Conservation (phyloP, 371 early-diverging fungal species). For the Haplosporangium sp. region DNA sequence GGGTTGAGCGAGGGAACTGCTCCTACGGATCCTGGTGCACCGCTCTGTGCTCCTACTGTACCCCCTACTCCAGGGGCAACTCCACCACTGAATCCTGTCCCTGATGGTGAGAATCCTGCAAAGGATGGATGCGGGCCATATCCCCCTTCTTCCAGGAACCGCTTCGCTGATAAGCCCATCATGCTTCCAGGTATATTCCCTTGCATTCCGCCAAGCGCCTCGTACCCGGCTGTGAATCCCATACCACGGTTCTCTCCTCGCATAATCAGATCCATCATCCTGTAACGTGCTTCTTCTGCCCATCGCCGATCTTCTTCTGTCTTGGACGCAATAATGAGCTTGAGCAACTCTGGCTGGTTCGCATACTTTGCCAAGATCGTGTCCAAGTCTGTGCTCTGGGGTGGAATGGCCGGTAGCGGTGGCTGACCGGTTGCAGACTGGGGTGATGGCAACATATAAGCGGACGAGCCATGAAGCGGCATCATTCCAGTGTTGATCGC, state of each 20-base stretch:
- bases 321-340: constrained; percentile 70
- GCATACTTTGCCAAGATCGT: constrained; percentile 65
- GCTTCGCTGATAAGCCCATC: constrained; percentile 37
- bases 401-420: constrained; percentile 25
- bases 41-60: constrained; percentile 15
- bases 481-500: constrained; percentile 47
- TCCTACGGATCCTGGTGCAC: constrained; percentile 18
- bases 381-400: constrained; percentile 60
- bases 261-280: constrained; percentile 65
- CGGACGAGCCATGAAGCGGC: constrained; percentile 46
- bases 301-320: constrained; percentile 74
- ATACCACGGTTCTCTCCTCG: constrained; percentile 31
- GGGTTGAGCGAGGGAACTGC: constrained; percentile 13
- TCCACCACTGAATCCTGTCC: constrained; percentile 3
- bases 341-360: constrained; percentile 69
- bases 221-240: constrained; percentile 32
- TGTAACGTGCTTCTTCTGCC: constrained; percentile 70
- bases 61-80: constrained; percentile 9
- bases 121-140: constrained; percentile 31
- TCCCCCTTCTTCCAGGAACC: constrained; percentile 42
- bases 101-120: constrained; percentile 29
- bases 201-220: constrained; percentile 36
- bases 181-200: constrained; percentile 23
- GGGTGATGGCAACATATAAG: constrained; percentile 38
- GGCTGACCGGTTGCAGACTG: constrained; percentile 27